Conservation (phyloP, 805 yeast genomes). For the Saccharomycopsis oosterbeekiorum region DNA sequence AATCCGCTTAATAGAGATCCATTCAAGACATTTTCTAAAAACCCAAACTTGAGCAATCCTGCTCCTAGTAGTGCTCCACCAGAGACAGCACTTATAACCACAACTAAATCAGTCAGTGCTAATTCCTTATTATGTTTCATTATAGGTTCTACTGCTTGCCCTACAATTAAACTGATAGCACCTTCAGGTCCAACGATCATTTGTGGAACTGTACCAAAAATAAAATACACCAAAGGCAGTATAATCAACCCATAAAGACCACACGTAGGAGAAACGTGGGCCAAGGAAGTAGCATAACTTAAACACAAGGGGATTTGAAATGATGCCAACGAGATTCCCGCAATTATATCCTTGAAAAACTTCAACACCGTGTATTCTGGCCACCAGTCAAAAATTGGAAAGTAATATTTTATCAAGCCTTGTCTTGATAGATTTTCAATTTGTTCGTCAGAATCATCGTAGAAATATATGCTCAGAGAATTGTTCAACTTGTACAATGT, state of each 20-base stretch:
- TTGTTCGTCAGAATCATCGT: neutral
- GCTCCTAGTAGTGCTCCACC: constrained; percentile 64
- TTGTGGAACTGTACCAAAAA: constrained; percentile 79
- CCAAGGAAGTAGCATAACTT: constrained; percentile 69
- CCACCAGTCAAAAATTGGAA: constrained; percentile 65
- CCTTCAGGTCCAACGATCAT: constrained; percentile 92
- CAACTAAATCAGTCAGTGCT: constrained; percentile 45
- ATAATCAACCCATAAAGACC: constrained; percentile 70
- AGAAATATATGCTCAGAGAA: neutral
- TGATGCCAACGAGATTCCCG: constrained; percentile 82
- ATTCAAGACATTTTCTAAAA: constrained; percentile 69
- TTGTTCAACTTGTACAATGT: neutral
- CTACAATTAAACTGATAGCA: constrained; percentile 73
- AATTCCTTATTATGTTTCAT: constrained; percentile 32
- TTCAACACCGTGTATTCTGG: constrained; percentile 34
- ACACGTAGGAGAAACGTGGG: constrained; percentile 71
- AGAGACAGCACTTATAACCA: constrained; percentile 61
- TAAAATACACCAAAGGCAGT: constrained; percentile 68
- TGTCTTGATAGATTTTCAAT: neutral
- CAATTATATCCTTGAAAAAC: constrained; percentile 55
- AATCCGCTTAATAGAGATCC: constrained; percentile 74
- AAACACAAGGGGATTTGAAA: constrained; percentile 82
- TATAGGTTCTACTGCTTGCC: constrained; percentile 61
- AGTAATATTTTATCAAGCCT: constrained; percentile 41
- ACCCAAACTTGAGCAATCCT: constrained; percentile 80